Percentiles rank a stretch among this genome's conserved stretches.
Evolutionary conservation across 805 yeast species (phyloP).

Genomic region (Monosporozyma servazzii): DNA sequence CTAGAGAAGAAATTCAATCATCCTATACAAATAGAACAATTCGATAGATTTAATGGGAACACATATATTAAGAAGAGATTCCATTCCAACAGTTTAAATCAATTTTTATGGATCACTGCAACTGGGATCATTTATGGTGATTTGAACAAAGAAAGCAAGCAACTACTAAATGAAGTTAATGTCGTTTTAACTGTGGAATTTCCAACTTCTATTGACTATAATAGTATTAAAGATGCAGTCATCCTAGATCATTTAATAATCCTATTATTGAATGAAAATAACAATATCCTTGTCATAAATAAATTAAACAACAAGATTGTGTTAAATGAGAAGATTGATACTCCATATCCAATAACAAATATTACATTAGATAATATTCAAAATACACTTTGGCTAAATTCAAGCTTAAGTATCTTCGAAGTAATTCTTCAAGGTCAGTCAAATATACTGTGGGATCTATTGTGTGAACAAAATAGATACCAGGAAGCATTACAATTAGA

Average conservation of each 20-base stretch:
- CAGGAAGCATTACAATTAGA: slow-evolving; percentile 53
- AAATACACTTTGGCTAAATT: slow-evolving; percentile 65
- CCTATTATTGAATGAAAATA: slow-evolving; percentile 37
- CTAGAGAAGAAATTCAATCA: not conserved
- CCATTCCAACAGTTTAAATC: slow-evolving; percentile 12
- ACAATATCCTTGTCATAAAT: slow-evolving; percentile 39
- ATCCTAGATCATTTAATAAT: slow-evolving; percentile 48
- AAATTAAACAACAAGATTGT: slow-evolving; percentile 43
- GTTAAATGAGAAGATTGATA: slow-evolving; percentile 32
- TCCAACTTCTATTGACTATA: slow-evolving; percentile 25
- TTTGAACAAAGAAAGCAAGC: slow-evolving; percentile 5
- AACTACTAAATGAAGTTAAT: slow-evolving; percentile 19
- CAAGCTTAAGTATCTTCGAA: slow-evolving; percentile 56
- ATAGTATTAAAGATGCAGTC: slow-evolving; percentile 31
- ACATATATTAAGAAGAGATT: slow-evolving; percentile 28
- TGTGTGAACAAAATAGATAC: slow-evolving; percentile 44
- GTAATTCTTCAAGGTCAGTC: slow-evolving; percentile 61
- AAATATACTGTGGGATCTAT: slow-evolving; percentile 62
- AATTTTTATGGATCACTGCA: slow-evolving; percentile 41
- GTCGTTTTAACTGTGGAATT: slow-evolving; percentile 34
- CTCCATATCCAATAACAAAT: slow-evolving; percentile 23
- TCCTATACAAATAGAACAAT: slow-evolving; percentile 22
- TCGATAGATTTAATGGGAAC: slow-evolving; percentile 28
- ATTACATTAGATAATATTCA: slow-evolving; percentile 39
- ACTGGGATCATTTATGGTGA: slow-evolving; percentile 40